Evolutionary conservation across 345 rosid genomes (phyloP), one percentile per base, ranked within the genome.

Genomic region (Punica granatum): DNA sequence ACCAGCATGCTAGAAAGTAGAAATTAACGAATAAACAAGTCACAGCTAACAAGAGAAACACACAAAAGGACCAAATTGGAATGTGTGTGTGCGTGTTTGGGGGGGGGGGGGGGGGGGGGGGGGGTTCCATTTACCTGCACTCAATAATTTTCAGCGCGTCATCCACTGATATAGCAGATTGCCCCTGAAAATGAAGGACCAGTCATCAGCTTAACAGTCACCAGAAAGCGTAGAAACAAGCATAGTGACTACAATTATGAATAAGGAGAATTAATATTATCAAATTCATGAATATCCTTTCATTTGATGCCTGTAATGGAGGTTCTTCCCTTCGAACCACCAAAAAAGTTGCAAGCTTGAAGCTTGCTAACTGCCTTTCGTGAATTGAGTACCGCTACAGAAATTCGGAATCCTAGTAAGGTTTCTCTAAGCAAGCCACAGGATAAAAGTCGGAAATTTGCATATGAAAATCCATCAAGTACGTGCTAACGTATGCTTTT

Each of bases 81-180:
- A 7, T 51, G n/a, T n/a, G n/a, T n/a, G n/a, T n/a, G n/a, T n/a
- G n/a, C n/a, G n/a, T n/a, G n/a, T n/a, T n/a, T n/a, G n/a, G n/a
- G n/a, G n/a, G n/a, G n/a, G n/a, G n/a, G n/a, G n/a, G n/a, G n/a
- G n/a, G n/a, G n/a, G n/a, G n/a, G n/a, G 10, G 1, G 23, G 3
- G 3, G 14, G 16, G 15, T 13, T 28, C 61, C 9, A n/a, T 37
- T 76, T 68, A 91, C 99, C 98, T 86, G 92, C 93, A 94, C 64
- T 79, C 80, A 67, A 94, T 89, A 71, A 94, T 82, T 83, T 92
- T 94, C 73, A 91, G 77, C 15, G 98, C 85, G 75, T 86, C 99
- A 69, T 88, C 98, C 67, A 91, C 98, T 16, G 98, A 88, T 67
- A 92, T 73, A 30, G 92, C 90, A 79, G 99, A 85, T 76, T 83